Evolutionary conservation across 306 rosid species (phyloP), one percentile per base, ranked within the genome.

Genomic region (Carpinus viminea): DNA sequence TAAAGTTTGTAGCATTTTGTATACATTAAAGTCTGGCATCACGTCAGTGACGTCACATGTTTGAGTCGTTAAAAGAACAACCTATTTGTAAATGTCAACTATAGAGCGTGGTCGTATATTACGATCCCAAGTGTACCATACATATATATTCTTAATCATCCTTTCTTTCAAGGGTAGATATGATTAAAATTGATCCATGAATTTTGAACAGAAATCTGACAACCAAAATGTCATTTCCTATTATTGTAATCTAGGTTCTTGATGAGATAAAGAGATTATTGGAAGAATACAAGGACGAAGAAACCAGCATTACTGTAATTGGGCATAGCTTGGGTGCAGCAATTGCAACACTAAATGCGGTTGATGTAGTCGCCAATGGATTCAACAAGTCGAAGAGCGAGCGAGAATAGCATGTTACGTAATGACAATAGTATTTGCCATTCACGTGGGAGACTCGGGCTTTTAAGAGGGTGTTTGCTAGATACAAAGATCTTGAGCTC

Each of bases 291-390:
- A 86, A 95, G 80, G 50, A 85, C 12, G 96, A 95, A 57, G 98
- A 95, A 74, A 83, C 87, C 50, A 95, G 98, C 90, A 95, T 95
- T 83, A 90, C 93, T 0, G 55, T 88, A 55, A 86, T 93, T 0
- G 98, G 97, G 6, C 98, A 92, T 72, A 95, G 98, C 76, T 82
- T 95, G 76, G 98, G 98, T 3, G 97, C 96, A 10, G 95, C 98
- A 73, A 10, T 91, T 21, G 93, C 98, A 46, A 92, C 98, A 4
- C 85, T 92, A 0, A 95, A 82, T 17, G 97, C 97, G 20, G 52
- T 84, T 0, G 98, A 95, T 84, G 92, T 95, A 60, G 96, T 86
- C 5, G 68, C 87, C 62, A 95, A 91, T 56, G 82, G 87, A 0
- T 78, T 81, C 48, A 91, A 95, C 86, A 80, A 61, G 34, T 83